Evolutionary conservation across 2,329 filamentous ascomycete genomes (phyloP).

Genomic region (Neofusicoccum parvum): DNA sequence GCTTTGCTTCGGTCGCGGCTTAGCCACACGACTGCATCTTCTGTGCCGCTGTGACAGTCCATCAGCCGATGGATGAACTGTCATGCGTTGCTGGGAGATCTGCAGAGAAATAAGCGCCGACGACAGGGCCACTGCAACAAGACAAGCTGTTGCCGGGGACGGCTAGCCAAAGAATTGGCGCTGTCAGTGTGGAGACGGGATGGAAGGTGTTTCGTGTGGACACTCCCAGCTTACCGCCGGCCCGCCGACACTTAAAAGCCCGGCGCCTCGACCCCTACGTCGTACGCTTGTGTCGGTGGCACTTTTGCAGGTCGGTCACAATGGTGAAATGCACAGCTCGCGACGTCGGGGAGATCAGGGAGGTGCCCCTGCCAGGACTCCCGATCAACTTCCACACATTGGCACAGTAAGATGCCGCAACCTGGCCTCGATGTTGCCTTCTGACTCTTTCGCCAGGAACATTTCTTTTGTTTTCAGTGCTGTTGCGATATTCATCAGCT

Average conservation of each 20-base stretch:
- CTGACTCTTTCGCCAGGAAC: conserved; percentile 25
- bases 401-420: neutral
- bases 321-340: conserved; percentile 29
- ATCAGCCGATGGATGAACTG: too few relatives aligned
- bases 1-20: too few relatives aligned
- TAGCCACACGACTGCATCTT: too few relatives aligned
- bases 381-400: conserved; percentile 10
- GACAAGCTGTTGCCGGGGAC: too few relatives aligned
- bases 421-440: too few relatives aligned
- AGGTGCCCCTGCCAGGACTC: conserved; percentile 16
- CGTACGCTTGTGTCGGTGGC: neutral
- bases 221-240: neutral
- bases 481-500: conserved; percentile 53
- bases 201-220: too few relatives aligned
- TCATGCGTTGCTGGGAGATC: too few relatives aligned
- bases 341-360: conserved; percentile 40
- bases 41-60: too few relatives aligned
- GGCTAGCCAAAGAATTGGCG: too few relatives aligned
- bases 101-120: too few relatives aligned
- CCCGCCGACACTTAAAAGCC: neutral
- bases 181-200: too few relatives aligned
- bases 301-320: neutral
- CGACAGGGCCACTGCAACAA: too few relatives aligned
- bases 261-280: neutral
- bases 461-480: conserved; percentile 56